Evolutionary conservation across 73 alveolate genomes (phyloP).

Genomic region (Paramecium octaurelia): DNA sequence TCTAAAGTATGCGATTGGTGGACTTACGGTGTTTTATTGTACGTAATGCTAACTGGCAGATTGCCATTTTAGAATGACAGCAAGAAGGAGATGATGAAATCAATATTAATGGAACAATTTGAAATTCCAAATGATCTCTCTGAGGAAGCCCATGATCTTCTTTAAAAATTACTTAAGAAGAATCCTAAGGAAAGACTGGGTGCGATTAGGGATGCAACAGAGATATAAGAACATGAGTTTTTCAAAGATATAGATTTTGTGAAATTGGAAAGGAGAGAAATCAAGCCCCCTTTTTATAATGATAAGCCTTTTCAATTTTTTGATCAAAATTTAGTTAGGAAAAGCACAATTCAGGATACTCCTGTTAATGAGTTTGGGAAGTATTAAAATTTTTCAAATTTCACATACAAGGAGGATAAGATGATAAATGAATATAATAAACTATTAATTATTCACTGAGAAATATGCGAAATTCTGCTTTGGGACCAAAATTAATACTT

Average conservation of each 20-base stretch:
- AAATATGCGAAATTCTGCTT: neutral
- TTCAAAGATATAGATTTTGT: neutral
- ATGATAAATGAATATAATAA: neutral
- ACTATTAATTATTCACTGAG: neutral
- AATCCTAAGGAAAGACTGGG: slow-evolving; percentile 74
- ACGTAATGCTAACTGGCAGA: neutral
- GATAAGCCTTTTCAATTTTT: neutral
- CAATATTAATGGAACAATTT: neutral
- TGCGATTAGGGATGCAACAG: slow-evolving; percentile 71
- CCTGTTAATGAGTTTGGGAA: neutral
- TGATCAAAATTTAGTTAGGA: neutral
- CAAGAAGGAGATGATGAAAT: slow-evolving; percentile 5
- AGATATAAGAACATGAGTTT: neutral
- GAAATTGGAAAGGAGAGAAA: neutral
- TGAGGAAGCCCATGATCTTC: neutral
- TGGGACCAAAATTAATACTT: neutral
- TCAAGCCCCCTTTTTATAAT: neutral
- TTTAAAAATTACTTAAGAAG: neutral
- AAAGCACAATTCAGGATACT: neutral
- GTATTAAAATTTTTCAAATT: neutral
- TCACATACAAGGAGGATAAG: neutral
- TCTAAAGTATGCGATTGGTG: slow-evolving; percentile 53
- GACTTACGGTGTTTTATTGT: slow-evolving; percentile 33
- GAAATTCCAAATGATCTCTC: slow-evolving; percentile 12
- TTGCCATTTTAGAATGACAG: slow-evolving; percentile 22